Evolutionary conservation across 2,329 filamentous ascomycete genomes (phyloP), one percentile per base, ranked within the genome.

Genomic region (Fusarium sp.): DNA sequence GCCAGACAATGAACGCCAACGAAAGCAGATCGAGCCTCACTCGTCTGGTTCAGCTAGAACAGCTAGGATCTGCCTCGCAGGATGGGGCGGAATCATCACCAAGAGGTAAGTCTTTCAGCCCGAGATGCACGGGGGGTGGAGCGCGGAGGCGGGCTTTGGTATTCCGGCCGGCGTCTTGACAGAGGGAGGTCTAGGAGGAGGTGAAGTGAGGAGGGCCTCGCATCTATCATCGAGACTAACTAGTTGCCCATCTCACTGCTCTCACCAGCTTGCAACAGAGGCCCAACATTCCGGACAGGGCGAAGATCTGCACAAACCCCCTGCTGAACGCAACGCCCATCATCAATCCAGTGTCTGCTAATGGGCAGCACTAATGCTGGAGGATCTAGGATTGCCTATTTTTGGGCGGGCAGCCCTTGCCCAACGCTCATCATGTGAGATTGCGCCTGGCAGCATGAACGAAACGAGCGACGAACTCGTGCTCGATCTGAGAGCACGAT

Each of bases 11-110:
- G 49, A 53, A 57, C 42, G 51, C 46, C 38, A 35, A 33, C 42
- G 24, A 66, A 40, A 14, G 35, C 62, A 55, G 62, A 66, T 65
- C 56, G 67, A 70, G 72, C 70, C 66, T 75, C 67, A 69, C 55
- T 71, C 44, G 53, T 69, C 24, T 53, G 27, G 46, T 67, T 56
- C 62, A 66, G 70, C 64, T 58, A 62, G 66, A 71, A 64, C 61
- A 66, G 60, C 68, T 58, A 64, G 72, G 75, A 67, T 72, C 62
- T 67, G 60, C 75, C 73, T 72, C 73, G 73, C 64, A 73, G 59
- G 38, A 67, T 49, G 61, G 58, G 49, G 69, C 66, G 71, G 62
- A 61, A 66, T 60, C 55, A 53, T 65, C 55, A 53, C 56, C 31
- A 33, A 46, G 58, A 67, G 38, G 58, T 44, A 70, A 57, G 56